These are phyloP conservation scores for Xerophyta viscosa DNA, from an alignment of 106 monocot species.

Conservation along the genomic window DNA sequence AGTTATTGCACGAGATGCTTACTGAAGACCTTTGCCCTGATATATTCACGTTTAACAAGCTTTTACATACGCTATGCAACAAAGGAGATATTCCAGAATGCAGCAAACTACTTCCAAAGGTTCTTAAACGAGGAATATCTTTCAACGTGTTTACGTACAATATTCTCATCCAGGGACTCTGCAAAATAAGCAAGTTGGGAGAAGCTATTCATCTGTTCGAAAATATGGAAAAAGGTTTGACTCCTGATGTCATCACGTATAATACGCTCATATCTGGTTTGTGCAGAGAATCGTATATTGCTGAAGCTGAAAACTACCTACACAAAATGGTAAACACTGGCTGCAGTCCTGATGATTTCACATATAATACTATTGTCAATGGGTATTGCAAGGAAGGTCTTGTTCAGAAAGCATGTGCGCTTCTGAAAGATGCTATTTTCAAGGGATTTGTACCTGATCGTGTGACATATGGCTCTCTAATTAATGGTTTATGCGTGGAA, in stretches of 20 bases:
- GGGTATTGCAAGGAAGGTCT: slow-evolving; percentile 73
- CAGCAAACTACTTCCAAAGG: slow-evolving; percentile 52
- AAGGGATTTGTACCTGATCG: slow-evolving; percentile 82
- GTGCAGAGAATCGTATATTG: slow-evolving; percentile 51
- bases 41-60: slow-evolving; percentile 67
- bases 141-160: slow-evolving; percentile 72
- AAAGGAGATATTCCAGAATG: slow-evolving; percentile 53
- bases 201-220: slow-evolving; percentile 55
- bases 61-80: slow-evolving; percentile 64
- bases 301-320: slow-evolving; percentile 62
- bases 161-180: slow-evolving; percentile 75
- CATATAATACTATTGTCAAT: slow-evolving; percentile 85
- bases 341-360: slow-evolving; percentile 72
- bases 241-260: slow-evolving; percentile 72
- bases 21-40: slow-evolving; percentile 32
- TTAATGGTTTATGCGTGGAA: slow-evolving; percentile 71
- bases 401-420: slow-evolving; percentile 36
- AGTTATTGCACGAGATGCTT: slow-evolving; percentile 85
- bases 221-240: slow-evolving; percentile 28
- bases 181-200: slow-evolving; percentile 32
- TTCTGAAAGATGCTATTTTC: slow-evolving; percentile 71
- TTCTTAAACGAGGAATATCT: slow-evolving; percentile 51
- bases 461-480: slow-evolving; percentile 75
- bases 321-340: slow-evolving; percentile 68
- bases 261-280: slow-evolving; percentile 78